These are phyloP conservation scores for Annulohypoxylon truncatum DNA, from an alignment of 2,329 filamentous ascomycete genomes.

Conservation along the genomic window DNA sequence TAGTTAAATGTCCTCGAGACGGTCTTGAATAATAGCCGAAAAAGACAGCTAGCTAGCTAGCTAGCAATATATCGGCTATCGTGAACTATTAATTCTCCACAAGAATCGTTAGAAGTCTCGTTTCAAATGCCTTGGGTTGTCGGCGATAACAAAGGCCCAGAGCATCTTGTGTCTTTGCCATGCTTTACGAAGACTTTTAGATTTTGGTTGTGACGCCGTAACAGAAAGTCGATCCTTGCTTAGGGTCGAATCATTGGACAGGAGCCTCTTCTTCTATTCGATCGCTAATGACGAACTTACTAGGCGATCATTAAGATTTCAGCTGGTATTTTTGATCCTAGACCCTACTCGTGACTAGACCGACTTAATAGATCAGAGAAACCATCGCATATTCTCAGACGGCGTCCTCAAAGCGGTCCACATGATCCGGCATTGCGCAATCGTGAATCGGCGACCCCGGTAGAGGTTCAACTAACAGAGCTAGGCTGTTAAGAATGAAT, in stretches of 20 bases:
- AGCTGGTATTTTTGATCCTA: slow-evolving; percentile 4
- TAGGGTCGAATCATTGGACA: slow-evolving; percentile 17
- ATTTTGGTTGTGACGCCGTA: slow-evolving; percentile 16
- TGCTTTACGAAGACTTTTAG: slow-evolving; percentile 1
- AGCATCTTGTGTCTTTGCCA: slow-evolving; percentile 9
- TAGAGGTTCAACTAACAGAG: slow-evolving; percentile 1
- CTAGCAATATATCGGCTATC: slow-evolving; percentile 14
- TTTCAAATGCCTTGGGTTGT: slow-evolving; percentile 25
- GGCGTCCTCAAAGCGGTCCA: slow-evolving; percentile 14
- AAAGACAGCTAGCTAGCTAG: slow-evolving; percentile 22
- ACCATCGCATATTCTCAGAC: slow-evolving; percentile 5
- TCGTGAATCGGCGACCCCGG: slow-evolving; percentile 28
- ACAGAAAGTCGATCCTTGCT: background rate
- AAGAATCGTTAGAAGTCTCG: slow-evolving; percentile 21
- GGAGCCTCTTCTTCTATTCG: slow-evolving; percentile 1
- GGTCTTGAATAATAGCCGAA: slow-evolving; percentile 30
- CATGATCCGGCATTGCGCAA: slow-evolving; percentile 21
- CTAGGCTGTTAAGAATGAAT: slow-evolving; percentile 1
- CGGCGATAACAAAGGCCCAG: slow-evolving; percentile 17
- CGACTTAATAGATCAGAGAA: slow-evolving; percentile 15
- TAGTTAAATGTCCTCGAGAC: slow-evolving; percentile 20
- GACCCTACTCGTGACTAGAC: slow-evolving; percentile 21
- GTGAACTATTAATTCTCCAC: slow-evolving; percentile 28
- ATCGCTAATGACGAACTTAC: background rate
- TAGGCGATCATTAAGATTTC: slow-evolving; percentile 7